phyloP scores from a whole-genome alignment of 164 flowering plant species.

The Vitis labrusca region DNA sequence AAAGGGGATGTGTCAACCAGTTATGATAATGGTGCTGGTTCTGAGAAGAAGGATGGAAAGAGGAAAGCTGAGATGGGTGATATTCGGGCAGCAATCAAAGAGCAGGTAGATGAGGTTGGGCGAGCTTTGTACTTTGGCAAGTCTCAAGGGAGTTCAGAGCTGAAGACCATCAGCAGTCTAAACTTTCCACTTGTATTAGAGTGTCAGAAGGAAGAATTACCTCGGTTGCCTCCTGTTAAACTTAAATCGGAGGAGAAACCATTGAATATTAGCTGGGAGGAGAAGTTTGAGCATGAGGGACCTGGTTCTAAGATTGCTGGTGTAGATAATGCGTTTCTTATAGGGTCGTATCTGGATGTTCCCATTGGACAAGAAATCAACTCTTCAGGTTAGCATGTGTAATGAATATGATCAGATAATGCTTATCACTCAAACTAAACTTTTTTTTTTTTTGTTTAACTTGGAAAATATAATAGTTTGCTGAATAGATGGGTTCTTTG shows the following conservation, averaged over 20 bases:
- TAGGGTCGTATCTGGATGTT: slow-evolving; percentile 87
- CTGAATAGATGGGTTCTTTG: neutral
- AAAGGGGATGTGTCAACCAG: slow-evolving; percentile 40
- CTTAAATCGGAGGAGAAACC: slow-evolving; percentile 88
- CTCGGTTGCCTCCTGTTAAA: slow-evolving; percentile 87
- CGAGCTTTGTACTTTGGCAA: slow-evolving; percentile 63
- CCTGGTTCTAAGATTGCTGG: slow-evolving; percentile 41
- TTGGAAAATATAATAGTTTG: neutral
- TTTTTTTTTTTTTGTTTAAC: neutral
- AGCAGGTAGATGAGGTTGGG: slow-evolving; percentile 78
- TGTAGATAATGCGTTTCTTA: slow-evolving; percentile 55
- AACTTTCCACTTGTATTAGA: slow-evolving; percentile 44
- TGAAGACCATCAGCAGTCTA: slow-evolving; percentile 39
- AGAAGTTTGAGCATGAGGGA: slow-evolving; percentile 69
- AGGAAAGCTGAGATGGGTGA: slow-evolving; percentile 40
- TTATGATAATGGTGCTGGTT: slow-evolving; percentile 25
- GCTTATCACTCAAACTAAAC: neutral
- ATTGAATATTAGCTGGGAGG: slow-evolving; percentile 66
- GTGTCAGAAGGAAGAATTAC: slow-evolving; percentile 73
- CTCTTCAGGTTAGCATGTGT: slow-evolving; percentile 55
- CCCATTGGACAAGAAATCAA: slow-evolving; percentile 92
- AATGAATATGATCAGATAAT: slow-evolving; percentile 1
- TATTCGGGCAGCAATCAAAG: slow-evolving; percentile 52
- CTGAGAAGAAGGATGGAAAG: slow-evolving; percentile 54
- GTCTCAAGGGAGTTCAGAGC: slow-evolving; percentile 46